Base-by-base conservation (phyloP, 257 asterid species). In the Eucommia ulmoides region DNA sequence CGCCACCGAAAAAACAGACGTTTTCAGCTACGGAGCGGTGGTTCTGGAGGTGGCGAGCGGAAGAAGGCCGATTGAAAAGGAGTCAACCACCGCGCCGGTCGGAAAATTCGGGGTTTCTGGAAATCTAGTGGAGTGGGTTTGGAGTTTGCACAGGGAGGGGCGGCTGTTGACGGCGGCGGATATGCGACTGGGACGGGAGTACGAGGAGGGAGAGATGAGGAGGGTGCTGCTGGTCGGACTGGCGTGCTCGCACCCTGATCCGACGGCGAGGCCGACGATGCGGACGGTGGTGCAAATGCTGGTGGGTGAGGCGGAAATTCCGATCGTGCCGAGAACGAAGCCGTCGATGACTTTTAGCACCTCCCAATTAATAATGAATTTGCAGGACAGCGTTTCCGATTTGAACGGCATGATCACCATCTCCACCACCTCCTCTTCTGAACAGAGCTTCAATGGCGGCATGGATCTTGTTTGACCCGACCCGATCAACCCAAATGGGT, bases 41-140 rank as follows among this genome's bases (percentile, higher is more conserved):
- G 91, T 84, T 49, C 72, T 84, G 1, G 95, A 84, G 72, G 95
- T 84, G 66, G 93, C 84, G 6, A 61, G 84, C 22, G 95, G 95
- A 35, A 59, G 93, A 44, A 64, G 93, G 65, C 87, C 93, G 0
- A 84, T 84, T 3, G 93, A 76, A 66, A 84, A 69, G 65, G 91
- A 81, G 42, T 71, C 59, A 3, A 50, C 41, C 0, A 75, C n/a
- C n/a, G n/a, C n/a, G n/a, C n/a, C 74, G 9, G 82, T 62, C 1
- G 76, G 71, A 18, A 69, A 60, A 63, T 71, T 62, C 7, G 77
- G 82, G 15, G 61, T 51, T 26, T 55, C 66, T 19, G 50, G 79
- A 45, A 83, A 78, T 56, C 47, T 84, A 65, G 91, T 84, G 57
- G 95, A 84, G 18, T 84, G 95, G 95, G 93, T 81, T 1, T 84